Evolutionary conservation across 805 yeast species (phyloP).

Genomic region (Cephaloascus albidus): DNA sequence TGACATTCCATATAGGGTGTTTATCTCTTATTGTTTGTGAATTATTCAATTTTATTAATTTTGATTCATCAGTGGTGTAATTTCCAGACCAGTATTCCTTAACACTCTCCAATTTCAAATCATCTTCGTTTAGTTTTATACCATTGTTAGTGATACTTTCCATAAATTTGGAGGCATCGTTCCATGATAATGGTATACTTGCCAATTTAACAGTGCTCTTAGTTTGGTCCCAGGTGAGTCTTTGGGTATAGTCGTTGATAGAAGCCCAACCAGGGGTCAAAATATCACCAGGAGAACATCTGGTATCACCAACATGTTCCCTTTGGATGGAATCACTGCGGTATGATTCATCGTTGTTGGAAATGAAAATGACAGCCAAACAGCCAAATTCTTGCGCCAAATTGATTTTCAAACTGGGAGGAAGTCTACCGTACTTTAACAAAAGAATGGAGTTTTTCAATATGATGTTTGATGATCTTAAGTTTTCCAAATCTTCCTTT

Average conservation of each 20-base stretch:
- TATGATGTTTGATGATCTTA: slow-evolving; percentile 27
- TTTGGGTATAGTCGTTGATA: slow-evolving; percentile 24
- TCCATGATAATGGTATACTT: slow-evolving; percentile 67
- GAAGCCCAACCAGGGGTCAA: slow-evolving; percentile 70
- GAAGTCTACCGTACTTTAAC: slow-evolving; percentile 45
- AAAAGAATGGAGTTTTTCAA: slow-evolving; percentile 45
- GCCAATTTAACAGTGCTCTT: slow-evolving; percentile 62
- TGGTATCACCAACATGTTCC: slow-evolving; percentile 48
- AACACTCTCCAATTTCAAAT: slow-evolving; percentile 5
- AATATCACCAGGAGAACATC: slow-evolving; percentile 67
- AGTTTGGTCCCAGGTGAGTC: slow-evolving; percentile 35
- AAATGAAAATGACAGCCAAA: slow-evolving; percentile 59
- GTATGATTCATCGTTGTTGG: slow-evolving; percentile 20
- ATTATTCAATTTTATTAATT: slow-evolving; percentile 16
- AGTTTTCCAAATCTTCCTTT: slow-evolving; percentile 35
- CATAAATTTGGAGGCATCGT: slow-evolving; percentile 40
- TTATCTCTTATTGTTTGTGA: slow-evolving; percentile 34
- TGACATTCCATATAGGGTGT: slow-evolving; percentile 70
- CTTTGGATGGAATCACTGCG: slow-evolving; percentile 39
- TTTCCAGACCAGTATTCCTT: slow-evolving; percentile 37
- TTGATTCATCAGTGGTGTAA: slow-evolving; percentile 2
- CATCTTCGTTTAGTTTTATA: slow-evolving; percentile 6
- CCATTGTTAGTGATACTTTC: slow-evolving; percentile 16
- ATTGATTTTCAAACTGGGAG: slow-evolving; percentile 40
- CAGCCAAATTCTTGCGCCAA: slow-evolving; percentile 52